Base-by-base conservation (phyloP, 2,329 filamentous ascomycete species). In the Penicillium sp. region DNA sequence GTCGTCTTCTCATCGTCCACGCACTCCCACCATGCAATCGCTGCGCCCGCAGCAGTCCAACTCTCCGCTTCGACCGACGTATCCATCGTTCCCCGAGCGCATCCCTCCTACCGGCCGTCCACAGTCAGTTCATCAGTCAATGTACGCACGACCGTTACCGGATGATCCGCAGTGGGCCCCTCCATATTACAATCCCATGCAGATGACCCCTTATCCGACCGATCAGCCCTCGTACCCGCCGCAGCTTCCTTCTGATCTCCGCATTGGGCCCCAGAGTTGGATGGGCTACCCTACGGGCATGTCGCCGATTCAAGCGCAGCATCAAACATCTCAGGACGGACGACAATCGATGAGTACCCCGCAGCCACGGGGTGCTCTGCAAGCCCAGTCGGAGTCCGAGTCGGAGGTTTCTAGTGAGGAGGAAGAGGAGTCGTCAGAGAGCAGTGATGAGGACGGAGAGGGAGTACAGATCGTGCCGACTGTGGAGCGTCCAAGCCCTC, bases 151-250 rank as follows among this genome's bases (percentile, higher is more conserved):
- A 51, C 68, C 71, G 13, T 60, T 76, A 16, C 70, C 71, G 19
- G 73, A 77, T 38, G 76, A 77, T 47, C 64, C 63, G 2, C 67
- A 70, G 33, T 73, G 67, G 70, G 65, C 59, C 28, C 62, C 63
- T 52, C 65, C 72, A 11, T 56, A 57, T 34, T 59, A 51, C 32
- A 53, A 51, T 23, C 30, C 49, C 2, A 45, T 50, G 53, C 47
- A 41, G 16, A 46, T 53, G 39, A 51, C 55, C 14, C 55, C 61
- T 11, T 63, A 63, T 33, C 41, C 58, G 2, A 29, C 54, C 21
- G 63, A 64, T 17, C 62, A 56, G 33, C 39, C 51, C 16, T 56
- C 56, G 8, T 62, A 64, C 20, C 48, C 53, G 25, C 48, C 55
- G 19, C 60, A 60, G 41, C 51, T 59, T 23, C 57, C 62, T 13